These are phyloP conservation scores for Phoma sp. DNA, from an alignment of 2,329 filamentous ascomycete genomes.

Conservation along the genomic window DNA sequence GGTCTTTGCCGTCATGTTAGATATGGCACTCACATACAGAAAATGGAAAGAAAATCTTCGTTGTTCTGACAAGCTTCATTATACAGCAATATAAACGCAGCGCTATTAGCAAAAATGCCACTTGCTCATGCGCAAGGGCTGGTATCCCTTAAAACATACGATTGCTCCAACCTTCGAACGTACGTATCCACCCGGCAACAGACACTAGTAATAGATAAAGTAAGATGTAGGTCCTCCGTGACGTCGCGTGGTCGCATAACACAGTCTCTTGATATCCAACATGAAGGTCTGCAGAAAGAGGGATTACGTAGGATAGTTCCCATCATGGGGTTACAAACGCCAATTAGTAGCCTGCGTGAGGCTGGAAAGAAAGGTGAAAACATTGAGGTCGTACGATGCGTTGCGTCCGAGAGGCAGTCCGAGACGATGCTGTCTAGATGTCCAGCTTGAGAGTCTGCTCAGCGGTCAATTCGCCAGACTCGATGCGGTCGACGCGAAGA, in stretches of 20 bases:
- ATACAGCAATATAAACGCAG: no score
- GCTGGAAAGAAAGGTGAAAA: constrained; percentile 2
- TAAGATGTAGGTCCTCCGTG: constrained; percentile 16
- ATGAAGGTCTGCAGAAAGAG: constrained; percentile 1
- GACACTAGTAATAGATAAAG: constrained; percentile 26
- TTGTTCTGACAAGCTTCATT: no score
- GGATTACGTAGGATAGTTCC: neutral
- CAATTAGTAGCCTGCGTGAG: neutral
- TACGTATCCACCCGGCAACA: constrained; percentile 6
- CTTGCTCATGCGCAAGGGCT: no score
- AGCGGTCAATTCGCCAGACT: constrained; percentile 46
- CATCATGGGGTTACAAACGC: constrained; percentile 3
- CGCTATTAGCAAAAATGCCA: no score
- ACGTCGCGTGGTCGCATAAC: constrained; percentile 16
- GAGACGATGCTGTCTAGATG: constrained; percentile 22
- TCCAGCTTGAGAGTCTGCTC: constrained; percentile 42
- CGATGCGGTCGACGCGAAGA: constrained; percentile 50
- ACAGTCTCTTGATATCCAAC: constrained; percentile 19
- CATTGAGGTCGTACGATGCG: neutral
- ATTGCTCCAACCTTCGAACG: neutral
- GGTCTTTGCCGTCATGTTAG: no score
- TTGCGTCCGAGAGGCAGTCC: no score
- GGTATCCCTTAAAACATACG: no score
- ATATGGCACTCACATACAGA: no score
- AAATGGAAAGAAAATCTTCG: no score